Conservation (phyloP, 2,329 filamentous ascomycete species). For the Akanthomyces lecanii region DNA sequence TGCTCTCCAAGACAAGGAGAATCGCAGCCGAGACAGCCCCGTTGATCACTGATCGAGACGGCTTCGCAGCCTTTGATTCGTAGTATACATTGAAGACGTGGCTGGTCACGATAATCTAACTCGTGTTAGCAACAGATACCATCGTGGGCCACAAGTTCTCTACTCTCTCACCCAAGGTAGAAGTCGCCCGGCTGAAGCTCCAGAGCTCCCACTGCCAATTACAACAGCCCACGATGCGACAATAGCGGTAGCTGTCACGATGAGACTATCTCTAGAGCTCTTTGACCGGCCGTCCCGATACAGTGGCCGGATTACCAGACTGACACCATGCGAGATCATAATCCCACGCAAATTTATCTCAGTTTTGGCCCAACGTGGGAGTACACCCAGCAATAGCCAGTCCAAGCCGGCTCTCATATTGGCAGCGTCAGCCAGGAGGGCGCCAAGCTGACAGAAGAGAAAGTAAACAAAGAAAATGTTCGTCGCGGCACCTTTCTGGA, state of each 20-base stretch:
- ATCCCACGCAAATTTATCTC: too few relatives aligned
- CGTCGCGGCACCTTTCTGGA: too few relatives aligned
- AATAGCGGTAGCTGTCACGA: background rate
- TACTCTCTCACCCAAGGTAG: background rate
- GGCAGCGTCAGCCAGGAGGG: too few relatives aligned
- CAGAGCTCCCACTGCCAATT: background rate
- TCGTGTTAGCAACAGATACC: background rate
- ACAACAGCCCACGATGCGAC: background rate
- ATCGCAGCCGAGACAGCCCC: background rate
- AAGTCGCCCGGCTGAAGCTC: background rate
- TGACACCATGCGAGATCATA: too few relatives aligned
- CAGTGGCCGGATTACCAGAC: too few relatives aligned
- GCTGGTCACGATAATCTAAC: background rate
- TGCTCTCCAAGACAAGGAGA: background rate
- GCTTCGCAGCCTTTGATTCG: background rate
- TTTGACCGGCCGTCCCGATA: too few relatives aligned
- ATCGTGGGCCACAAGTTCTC: background rate
- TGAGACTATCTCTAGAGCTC: background rate
- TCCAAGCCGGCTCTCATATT: too few relatives aligned
- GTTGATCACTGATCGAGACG: background rate
- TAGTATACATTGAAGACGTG: background rate
- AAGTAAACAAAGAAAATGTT: too few relatives aligned
- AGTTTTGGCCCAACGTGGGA: too few relatives aligned
- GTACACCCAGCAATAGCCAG: too few relatives aligned
- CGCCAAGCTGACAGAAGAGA: too few relatives aligned